A percentile compares a stretch with the other conserved stretches of the same genome.
Conservation (phyloP, 495 filamentous ascomycete genomes). For the Tuber melanosporum region DNA sequence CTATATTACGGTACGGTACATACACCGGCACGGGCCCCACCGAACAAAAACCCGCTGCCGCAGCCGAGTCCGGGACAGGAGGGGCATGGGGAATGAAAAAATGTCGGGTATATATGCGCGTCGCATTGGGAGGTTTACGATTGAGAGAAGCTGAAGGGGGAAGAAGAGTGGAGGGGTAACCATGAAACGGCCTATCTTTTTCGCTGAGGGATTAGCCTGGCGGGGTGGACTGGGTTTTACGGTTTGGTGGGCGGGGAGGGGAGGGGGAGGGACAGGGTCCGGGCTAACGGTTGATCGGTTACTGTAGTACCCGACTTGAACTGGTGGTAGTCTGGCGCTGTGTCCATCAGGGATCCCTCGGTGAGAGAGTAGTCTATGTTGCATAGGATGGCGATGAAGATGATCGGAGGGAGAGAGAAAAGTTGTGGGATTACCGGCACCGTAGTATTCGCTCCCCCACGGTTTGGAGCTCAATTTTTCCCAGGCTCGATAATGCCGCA, state of each 20-base stretch:
- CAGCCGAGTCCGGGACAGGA: background rate
- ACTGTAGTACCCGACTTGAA: background rate
- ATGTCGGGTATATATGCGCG: background rate
- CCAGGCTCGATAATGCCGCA: background rate
- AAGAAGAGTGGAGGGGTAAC: background rate
- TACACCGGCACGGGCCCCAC: background rate
- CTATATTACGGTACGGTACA: background rate
- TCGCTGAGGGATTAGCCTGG: background rate
- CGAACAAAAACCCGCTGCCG: background rate
- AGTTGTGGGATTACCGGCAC: background rate
- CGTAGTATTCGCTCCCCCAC: background rate
- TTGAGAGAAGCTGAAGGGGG: background rate
- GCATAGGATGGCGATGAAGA: background rate
- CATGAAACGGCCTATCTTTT: background rate
- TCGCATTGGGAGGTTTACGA: background rate
- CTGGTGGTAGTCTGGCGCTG: background rate
- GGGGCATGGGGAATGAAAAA: background rate
- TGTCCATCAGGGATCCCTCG: background rate
- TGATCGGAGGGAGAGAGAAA: background rate
- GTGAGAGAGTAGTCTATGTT: background rate
- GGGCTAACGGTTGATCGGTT: background rate
- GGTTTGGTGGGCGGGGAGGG: background rate
- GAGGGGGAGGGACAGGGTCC: background rate
- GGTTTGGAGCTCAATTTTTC: background rate
- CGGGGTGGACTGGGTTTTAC: background rate